Percentiles rank a stretch among this genome's conserved stretches.
These are phyloP conservation scores for Pestalotiopsis sp. DNA, from an alignment of 2,329 filamentous ascomycete genomes.

Conservation along the genomic window DNA sequence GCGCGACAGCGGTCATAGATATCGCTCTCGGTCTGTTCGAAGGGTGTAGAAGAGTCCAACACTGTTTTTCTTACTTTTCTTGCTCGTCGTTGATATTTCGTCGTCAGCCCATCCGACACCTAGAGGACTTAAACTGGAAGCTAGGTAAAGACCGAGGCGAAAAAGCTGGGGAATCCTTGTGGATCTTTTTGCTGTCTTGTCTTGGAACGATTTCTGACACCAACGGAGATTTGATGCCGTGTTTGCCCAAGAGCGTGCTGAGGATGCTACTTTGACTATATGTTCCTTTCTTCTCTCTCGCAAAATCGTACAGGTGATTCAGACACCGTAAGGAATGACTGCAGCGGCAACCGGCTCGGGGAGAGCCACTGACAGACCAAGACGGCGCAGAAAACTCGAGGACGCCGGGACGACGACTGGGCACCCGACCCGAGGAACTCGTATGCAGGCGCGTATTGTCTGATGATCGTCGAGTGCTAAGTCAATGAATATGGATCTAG, in stretches of 20 bases:
- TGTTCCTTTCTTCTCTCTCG: not conserved
- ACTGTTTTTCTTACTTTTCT: not conserved
- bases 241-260: not conserved
- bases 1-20: not conserved
- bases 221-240: not conserved
- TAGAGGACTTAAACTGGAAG: not conserved
- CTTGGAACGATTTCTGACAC: not conserved
- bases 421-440: not conserved
- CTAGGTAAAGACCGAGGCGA: conserved; percentile 3
- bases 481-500: not conserved
- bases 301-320: not conserved
- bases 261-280: not conserved
- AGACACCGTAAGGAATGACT: not conserved
- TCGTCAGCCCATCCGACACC: not conserved
- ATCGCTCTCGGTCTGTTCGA: not conserved
- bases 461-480: not conserved
- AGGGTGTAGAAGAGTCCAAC: not conserved
- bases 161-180: conserved; percentile 12
- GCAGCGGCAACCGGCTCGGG: not conserved
- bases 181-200: conserved; percentile 1
- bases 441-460: not conserved
- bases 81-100: not conserved
- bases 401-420: no score
- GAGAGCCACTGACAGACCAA: not conserved
- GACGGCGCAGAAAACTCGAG: no score